A percentile compares a stretch with the other conserved stretches of the same genome.
These are phyloP conservation scores for Aspergillus pseudotamarii DNA, from an alignment of 2,329 filamentous ascomycete species.

Conservation along the genomic window DNA sequence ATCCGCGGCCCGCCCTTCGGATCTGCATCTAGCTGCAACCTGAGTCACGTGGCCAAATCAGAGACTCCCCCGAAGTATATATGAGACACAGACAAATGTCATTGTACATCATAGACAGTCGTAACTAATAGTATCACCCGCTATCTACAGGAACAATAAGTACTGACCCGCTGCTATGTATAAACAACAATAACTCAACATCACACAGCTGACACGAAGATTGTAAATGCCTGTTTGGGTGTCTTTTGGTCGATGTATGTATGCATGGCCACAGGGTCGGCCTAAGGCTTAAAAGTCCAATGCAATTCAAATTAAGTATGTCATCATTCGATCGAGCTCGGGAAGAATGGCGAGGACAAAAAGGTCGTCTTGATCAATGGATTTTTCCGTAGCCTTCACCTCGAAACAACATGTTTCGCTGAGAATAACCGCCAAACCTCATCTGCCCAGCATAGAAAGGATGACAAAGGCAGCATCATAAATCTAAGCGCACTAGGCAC, in stretches of 20 bases:
- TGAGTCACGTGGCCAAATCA: neutral
- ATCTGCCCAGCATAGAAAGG: neutral
- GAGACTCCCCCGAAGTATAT: too few relatives aligned
- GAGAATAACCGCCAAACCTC: neutral
- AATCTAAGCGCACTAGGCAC: neutral
- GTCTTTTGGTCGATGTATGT: neutral
- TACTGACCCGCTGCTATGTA: slow-evolving; percentile 24
- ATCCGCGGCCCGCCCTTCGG: slow-evolving; percentile 24
- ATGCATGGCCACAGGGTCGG: neutral
- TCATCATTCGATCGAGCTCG: neutral
- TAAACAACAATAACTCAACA: slow-evolving; percentile 14
- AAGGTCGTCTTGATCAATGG: neutral
- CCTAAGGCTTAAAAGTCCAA: neutral
- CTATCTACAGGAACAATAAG: slow-evolving; percentile 26
- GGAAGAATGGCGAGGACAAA: neutral
- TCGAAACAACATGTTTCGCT: neutral
- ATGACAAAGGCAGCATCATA: neutral
- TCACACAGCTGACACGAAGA: neutral
- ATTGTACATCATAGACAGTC: slow-evolving; percentile 7
- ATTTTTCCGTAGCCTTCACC: neutral
- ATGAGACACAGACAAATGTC: neutral
- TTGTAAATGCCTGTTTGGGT: neutral
- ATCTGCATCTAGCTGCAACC: neutral
- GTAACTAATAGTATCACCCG: slow-evolving; percentile 26
- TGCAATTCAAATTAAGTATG: neutral